Conservation (phyloP, 495 filamentous ascomycete genomes). For the Podospora pseudocomata region DNA sequence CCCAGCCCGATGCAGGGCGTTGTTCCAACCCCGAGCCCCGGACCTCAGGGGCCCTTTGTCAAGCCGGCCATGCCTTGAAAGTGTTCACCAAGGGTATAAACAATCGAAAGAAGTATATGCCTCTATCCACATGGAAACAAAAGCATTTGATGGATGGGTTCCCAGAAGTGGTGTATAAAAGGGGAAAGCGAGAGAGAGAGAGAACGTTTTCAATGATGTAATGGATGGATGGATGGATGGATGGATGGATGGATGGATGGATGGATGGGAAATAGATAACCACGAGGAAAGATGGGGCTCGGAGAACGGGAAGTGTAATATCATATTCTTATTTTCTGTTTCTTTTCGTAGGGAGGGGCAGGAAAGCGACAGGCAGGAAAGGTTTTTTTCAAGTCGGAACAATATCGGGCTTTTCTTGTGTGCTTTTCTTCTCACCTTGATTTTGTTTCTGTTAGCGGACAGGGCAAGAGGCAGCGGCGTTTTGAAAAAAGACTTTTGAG, state of each 20-base stretch:
- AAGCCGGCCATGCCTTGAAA: neutral
- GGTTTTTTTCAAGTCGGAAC: neutral
- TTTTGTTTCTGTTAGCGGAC: neutral
- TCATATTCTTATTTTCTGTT: neutral
- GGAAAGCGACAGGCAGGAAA: neutral
- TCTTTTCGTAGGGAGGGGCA: neutral
- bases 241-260: neutral
- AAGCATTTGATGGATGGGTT: neutral
- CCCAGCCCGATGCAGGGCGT: constrained; percentile 7
- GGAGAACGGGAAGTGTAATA: neutral
- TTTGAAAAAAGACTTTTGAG: neutral
- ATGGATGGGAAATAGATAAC: neutral
- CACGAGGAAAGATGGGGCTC: neutral
- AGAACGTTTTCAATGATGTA: neutral
- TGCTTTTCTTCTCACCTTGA: neutral
- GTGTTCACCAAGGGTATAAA: no score
- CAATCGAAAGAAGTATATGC: no score
- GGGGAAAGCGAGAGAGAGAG: neutral
- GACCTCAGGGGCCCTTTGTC: neutral
- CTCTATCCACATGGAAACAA: neutral
- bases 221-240: neutral
- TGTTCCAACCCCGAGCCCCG: neutral
- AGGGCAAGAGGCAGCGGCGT: neutral
- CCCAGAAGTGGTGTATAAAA: neutral
- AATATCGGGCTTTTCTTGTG: neutral